Base-by-base conservation (phyloP, 129 eudicot species). In the Heracleum sosnowskyi region DNA sequence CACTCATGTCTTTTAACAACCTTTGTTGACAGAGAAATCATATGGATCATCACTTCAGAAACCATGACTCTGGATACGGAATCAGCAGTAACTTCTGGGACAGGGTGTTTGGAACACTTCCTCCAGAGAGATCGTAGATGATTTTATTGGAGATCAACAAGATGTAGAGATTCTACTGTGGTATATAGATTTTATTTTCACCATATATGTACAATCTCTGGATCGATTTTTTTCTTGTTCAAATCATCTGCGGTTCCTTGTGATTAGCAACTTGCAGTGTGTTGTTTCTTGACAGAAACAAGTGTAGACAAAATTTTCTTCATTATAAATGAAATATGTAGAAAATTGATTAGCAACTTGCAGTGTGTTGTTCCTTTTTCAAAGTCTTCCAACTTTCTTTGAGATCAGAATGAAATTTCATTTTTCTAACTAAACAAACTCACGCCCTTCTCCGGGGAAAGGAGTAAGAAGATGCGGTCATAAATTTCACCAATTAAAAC, bases 61-160 rank as follows among this genome's bases (percentile, higher is more conserved):
- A 80, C 57, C 91, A 88, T 70, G 85, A 88, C 81, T 83, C 78
- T 72, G 91, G 89, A 47, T 88, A 75, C 41, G 89, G 91, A 45
- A 81, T 88, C 75, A 88, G 89, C 39, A 82, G 85, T 0, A 29
- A 71, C 29, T 81, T 85, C 24, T 88, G 91, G 91, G 91, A 85
- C 83, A 78, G 35, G 49, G 80, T 83, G 15, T 87, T 87, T 64
- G 91, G 88, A 33, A 84, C 91, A 55, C 80, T 87, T 31, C 86
- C 91, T 46, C 82, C 80, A 5, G 13, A 73, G 57, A 73, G 17
- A 26, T 13, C 8, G 51, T 24, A 39, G 76, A 22, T 20, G 76
- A 35, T 69, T 5, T 35, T 15, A 35, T 15, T 15, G 24, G 42
- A 68, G 73, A 64, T 29, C 7, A 64, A 47, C 71, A 29, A 64